Evolutionary conservation across 2,329 filamentous ascomycete genomes (phyloP).

Genomic region (Ustilaginoidea virens): DNA sequence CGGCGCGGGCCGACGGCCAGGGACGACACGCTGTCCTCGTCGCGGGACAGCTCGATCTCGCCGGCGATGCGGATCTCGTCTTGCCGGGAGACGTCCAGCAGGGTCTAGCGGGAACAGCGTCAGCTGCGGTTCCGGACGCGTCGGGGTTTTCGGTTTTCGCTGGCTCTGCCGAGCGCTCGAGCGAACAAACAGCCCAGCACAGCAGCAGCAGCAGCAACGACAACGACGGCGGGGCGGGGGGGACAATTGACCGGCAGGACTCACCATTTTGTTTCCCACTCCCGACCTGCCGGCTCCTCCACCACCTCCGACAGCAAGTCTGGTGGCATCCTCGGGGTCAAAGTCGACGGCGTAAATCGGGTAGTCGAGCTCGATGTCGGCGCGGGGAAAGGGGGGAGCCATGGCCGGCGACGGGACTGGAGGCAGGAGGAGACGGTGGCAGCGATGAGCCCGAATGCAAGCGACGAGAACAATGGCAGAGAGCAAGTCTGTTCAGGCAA

Average conservation of each 20-base stretch:
- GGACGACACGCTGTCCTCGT: slow-evolving; percentile 82
- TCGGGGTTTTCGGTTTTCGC: too few relatives aligned
- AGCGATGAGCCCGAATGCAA: too few relatives aligned
- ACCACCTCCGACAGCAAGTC: slow-evolving; percentile 71
- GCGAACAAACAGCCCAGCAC: too few relatives aligned
- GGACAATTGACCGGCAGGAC: slow-evolving; percentile 13
- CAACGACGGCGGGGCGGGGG: too few relatives aligned
- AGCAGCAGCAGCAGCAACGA: too few relatives aligned
- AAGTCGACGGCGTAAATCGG: slow-evolving; percentile 82
- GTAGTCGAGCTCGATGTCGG: slow-evolving; percentile 59
- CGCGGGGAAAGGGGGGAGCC: slow-evolving; percentile 27
- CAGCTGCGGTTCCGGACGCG: too few relatives aligned
- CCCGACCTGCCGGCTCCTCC: slow-evolving; percentile 71
- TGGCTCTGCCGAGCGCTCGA: too few relatives aligned
- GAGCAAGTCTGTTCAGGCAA: too few relatives aligned
- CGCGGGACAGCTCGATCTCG: slow-evolving; percentile 62
- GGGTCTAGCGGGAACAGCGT: slow-evolving; percentile 44
- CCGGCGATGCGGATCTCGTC: slow-evolving; percentile 47
- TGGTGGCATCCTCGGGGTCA: slow-evolving; percentile 61
- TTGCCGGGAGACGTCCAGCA: slow-evolving; percentile 55
- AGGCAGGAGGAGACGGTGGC: not conserved
- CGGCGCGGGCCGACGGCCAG: slow-evolving; percentile 52
- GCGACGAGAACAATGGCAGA: too few relatives aligned
- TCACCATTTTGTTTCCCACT: slow-evolving; percentile 74
- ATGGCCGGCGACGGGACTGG: slow-evolving; percentile 10